Conservation (phyloP, 768 basidiomycete genomes). For the Phaeotremella fagi region DNA sequence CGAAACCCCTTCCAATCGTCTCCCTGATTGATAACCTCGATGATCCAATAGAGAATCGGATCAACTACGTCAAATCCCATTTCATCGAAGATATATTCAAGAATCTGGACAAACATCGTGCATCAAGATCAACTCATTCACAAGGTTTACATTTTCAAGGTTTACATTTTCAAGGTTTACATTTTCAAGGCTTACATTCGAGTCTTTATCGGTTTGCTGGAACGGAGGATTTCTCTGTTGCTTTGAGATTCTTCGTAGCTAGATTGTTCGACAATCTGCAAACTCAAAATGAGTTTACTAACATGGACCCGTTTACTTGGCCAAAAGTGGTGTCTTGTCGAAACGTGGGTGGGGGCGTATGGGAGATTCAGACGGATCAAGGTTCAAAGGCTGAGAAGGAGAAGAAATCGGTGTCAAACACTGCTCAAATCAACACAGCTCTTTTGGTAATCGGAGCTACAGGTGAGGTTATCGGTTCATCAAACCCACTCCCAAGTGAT, state of each 20-base stretch:
- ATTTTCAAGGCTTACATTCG: conserved; percentile 15
- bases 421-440: neutral
- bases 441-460: conserved; percentile 10
- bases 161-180: conserved; percentile 19
- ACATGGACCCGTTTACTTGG: conserved; percentile 25
- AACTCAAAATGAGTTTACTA: conserved; percentile 11
- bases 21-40: neutral
- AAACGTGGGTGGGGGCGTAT: conserved; percentile 13
- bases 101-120: conserved; percentile 7
- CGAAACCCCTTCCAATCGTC: no score
- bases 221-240: conserved; percentile 8
- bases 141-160: no score
- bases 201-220: conserved; percentile 2
- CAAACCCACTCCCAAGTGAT: no score
- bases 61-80: conserved; percentile 6
- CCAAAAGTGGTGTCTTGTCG: conserved; percentile 11
- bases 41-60: neutral
- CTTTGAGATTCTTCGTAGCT: conserved; percentile 25
- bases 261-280: conserved; percentile 18
- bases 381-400: neutral
- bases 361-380: conserved; percentile 10
- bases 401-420: neutral
- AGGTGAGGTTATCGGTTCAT: conserved; percentile 22
- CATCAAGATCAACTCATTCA: no score
- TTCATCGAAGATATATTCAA: conserved; percentile 6